phyloP scores from a whole-genome alignment of 2,329 filamentous ascomycete genomes.

The Colletotrichum orchidophilum region DNA sequence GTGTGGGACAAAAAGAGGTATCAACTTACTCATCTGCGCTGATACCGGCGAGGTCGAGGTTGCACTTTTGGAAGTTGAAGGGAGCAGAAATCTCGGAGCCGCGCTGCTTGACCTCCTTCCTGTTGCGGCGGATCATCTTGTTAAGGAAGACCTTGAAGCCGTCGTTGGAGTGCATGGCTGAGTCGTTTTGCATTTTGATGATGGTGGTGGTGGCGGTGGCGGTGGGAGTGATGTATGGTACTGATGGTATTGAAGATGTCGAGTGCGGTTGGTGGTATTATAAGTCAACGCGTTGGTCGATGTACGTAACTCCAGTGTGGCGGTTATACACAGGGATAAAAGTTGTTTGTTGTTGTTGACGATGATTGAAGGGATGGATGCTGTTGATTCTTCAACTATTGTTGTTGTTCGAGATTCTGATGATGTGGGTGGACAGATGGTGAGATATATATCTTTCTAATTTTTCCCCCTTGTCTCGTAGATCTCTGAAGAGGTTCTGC shows the following conservation, averaged over 20 bases:
- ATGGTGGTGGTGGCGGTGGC: neutral
- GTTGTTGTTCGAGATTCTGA: neutral
- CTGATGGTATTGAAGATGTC: neutral
- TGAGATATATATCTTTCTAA: conserved; percentile 12
- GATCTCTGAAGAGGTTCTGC: neutral
- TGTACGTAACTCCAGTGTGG: neutral
- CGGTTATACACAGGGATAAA: conserved; percentile 3
- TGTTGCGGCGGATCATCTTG: conserved; percentile 54
- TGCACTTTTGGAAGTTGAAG: conserved; percentile 66
- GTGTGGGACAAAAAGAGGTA: neutral
- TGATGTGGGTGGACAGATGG: neutral
- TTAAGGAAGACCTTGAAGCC: conserved; percentile 55
- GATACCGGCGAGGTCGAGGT: conserved; percentile 62
- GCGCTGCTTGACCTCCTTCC: conserved; percentile 52
- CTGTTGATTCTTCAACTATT: neutral
- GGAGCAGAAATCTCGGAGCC: conserved; percentile 63
- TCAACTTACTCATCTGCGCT: conserved; percentile 66
- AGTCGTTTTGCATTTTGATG: conserved; percentile 25
- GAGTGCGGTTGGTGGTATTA: neutral
- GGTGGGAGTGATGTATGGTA: neutral
- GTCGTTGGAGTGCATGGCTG: conserved; percentile 45
- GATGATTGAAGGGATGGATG: neutral
- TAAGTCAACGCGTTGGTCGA: no score
- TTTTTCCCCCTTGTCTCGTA: conserved; percentile 16
- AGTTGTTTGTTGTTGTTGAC: neutral